Evolutionary conservation across 2,329 filamentous ascomycete genomes (phyloP).

Genomic region (Thyridium curvatum): DNA sequence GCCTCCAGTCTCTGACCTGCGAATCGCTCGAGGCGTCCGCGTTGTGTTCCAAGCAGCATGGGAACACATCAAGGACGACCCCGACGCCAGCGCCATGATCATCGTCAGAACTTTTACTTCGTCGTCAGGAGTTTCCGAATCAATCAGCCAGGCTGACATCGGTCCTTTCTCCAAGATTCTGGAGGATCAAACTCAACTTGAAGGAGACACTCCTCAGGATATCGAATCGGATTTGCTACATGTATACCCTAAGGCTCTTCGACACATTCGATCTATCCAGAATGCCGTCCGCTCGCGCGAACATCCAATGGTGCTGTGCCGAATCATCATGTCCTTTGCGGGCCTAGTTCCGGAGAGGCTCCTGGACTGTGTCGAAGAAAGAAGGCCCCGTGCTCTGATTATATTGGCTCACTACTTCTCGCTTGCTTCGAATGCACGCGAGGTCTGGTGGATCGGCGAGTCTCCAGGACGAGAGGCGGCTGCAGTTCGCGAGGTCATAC

Average conservation of each 20-base stretch:
- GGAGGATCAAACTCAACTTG: background rate
- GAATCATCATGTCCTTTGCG: constrained; percentile 12
- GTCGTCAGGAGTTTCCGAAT: no score
- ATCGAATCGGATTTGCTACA: no score
- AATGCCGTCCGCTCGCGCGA: constrained; percentile 1
- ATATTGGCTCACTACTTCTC: constrained; percentile 17
- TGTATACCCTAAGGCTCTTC: no score
- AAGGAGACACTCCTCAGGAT: background rate
- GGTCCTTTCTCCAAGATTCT: no score
- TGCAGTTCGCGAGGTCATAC: background rate
- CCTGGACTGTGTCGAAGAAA: constrained; percentile 9
- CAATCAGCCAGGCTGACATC: no score
- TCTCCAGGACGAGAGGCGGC: background rate
- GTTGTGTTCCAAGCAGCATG: constrained; percentile 7
- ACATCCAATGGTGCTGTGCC: constrained; percentile 6
- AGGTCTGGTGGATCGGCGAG: constrained; percentile 3
- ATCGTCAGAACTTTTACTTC: no score
- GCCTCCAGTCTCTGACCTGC: constrained; percentile 15
- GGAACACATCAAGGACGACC: no score
- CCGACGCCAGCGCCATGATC: no score
- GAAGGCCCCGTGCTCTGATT: constrained; percentile 13
- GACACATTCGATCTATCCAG: no score
- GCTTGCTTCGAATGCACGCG: background rate
- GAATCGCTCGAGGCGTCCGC: constrained; percentile 14
- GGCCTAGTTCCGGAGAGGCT: constrained; percentile 11